These are phyloP conservation scores for Penicillium crustosum DNA, from an alignment of 2,329 filamentous ascomycete genomes.

Conservation along the genomic window DNA sequence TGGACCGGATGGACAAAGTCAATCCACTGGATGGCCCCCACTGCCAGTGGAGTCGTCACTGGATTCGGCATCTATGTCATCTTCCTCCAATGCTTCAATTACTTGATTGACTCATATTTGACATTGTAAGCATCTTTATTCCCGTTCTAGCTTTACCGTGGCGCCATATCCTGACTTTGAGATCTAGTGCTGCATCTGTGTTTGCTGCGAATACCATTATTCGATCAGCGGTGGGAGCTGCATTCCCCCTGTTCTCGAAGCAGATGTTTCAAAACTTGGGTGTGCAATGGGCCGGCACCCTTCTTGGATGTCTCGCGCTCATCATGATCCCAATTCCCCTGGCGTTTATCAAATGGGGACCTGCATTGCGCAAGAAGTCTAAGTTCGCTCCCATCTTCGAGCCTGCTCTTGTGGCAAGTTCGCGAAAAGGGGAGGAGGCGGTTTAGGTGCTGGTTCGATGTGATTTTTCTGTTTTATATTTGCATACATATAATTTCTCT, in stretches of 20 bases:
- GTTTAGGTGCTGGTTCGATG: not conserved
- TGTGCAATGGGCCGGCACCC: slow-evolving; percentile 41
- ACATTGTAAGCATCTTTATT: slow-evolving; percentile 35
- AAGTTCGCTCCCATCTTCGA: slow-evolving; percentile 26
- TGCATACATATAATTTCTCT: not conserved
- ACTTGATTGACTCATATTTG: slow-evolving; percentile 43
- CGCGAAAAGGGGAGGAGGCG: slow-evolving; percentile 7
- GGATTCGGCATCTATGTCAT: slow-evolving; percentile 37
- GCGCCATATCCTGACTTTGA: not conserved
- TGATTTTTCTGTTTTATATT: not conserved
- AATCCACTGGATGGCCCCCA: slow-evolving; percentile 40
- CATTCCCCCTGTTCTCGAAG: slow-evolving; percentile 38
- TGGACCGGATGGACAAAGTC: slow-evolving; percentile 36
- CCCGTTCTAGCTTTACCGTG: fast-evolving
- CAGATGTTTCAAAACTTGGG: slow-evolving; percentile 42
- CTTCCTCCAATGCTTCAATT: slow-evolving; percentile 39
- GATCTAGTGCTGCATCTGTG: slow-evolving; percentile 36
- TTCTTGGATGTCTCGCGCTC: slow-evolving; percentile 38
- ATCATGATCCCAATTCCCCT: slow-evolving; percentile 43
- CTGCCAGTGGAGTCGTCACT: slow-evolving; percentile 32
- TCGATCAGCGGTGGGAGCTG: slow-evolving; percentile 37
- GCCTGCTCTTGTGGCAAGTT: not conserved
- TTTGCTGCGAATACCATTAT: slow-evolving; percentile 43
- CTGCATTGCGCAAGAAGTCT: slow-evolving; percentile 30
- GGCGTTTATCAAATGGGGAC: slow-evolving; percentile 34